These are phyloP conservation scores for Aspergillus sp. DNA, from an alignment of 2,329 filamentous ascomycete genomes.

Conservation along the genomic window DNA sequence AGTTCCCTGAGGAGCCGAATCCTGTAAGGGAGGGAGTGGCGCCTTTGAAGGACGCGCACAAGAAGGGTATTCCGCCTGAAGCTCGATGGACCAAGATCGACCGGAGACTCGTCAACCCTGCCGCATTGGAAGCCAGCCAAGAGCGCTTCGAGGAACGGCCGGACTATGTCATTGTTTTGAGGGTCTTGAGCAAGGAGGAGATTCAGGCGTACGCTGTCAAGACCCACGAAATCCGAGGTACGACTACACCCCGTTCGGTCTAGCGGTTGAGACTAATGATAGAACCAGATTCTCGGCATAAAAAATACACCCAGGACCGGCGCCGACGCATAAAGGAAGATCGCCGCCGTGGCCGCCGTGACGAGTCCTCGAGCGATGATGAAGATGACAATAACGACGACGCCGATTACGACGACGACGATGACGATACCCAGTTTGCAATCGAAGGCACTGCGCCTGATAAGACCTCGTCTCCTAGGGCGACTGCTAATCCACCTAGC, in stretches of 20 bases:
- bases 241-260: conserved; percentile 26
- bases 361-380: conserved; percentile 27
- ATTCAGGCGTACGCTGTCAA: conserved; percentile 78
- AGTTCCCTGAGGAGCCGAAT: conserved; percentile 79
- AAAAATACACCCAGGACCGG: conserved; percentile 26
- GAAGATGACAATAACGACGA: conserved; percentile 28
- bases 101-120: conserved; percentile 77
- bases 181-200: conserved; percentile 78
- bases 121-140: conserved; percentile 74
- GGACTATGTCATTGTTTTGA: conserved; percentile 85
- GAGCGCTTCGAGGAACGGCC: conserved; percentile 87
- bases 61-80: conserved; percentile 62
- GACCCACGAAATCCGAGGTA: conserved; percentile 73
- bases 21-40: conserved; percentile 82
- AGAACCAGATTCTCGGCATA: conserved; percentile 25
- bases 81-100: conserved; percentile 93
- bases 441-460: conserved; percentile 21
- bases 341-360: conserved; percentile 26
- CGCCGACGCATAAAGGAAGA: conserved; percentile 36
- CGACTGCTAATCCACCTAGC: conserved; percentile 3
- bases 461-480: conserved; percentile 1
- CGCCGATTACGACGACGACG: conserved; percentile 22
- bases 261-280: background rate
- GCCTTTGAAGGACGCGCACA: conserved; percentile 77
- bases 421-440: conserved; percentile 20